Conservation (phyloP, 768 basidiomycete genomes). For the Lanmaoa pseudosensibilis region DNA sequence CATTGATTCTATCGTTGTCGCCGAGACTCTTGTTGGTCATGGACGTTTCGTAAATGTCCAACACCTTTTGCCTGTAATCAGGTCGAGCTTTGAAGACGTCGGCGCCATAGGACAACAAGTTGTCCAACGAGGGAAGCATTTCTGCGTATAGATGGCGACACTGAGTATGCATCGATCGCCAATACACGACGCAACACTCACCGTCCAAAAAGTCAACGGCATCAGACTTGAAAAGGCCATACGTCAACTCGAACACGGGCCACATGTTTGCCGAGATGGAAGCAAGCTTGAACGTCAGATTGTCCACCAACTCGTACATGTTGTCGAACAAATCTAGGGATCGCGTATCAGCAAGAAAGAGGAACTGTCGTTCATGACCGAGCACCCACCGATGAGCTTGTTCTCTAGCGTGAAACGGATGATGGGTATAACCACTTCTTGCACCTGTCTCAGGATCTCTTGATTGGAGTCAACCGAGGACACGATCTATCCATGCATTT, state of each 20-base stretch:
- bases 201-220: constrained; percentile 88
- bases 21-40: constrained; percentile 72
- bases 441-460: constrained; percentile 75
- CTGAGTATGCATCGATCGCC: not conserved
- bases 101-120: constrained; percentile 82
- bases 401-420: constrained; percentile 75
- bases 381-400: constrained; percentile 65
- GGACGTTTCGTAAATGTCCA: constrained; percentile 81
- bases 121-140: constrained; percentile 86
- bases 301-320: constrained; percentile 84
- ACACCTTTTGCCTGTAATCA: constrained; percentile 76
- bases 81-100: constrained; percentile 69
- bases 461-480: constrained; percentile 69
- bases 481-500: constrained; percentile 56
- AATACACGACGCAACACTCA: constrained; percentile 26
- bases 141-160: constrained; percentile 44
- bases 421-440: constrained; percentile 79
- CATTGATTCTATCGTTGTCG: constrained; percentile 81
- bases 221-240: constrained; percentile 77
- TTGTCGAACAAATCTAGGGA: constrained; percentile 78
- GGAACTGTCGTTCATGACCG: too few species aligned
- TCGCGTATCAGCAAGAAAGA: not conserved
- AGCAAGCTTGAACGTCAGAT: constrained; percentile 77
- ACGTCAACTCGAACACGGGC: constrained; percentile 83
- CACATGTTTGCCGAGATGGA: constrained; percentile 80